Conservation (phyloP, 2,329 filamentous ascomycete species). For the Apiospora pterosperma region DNA sequence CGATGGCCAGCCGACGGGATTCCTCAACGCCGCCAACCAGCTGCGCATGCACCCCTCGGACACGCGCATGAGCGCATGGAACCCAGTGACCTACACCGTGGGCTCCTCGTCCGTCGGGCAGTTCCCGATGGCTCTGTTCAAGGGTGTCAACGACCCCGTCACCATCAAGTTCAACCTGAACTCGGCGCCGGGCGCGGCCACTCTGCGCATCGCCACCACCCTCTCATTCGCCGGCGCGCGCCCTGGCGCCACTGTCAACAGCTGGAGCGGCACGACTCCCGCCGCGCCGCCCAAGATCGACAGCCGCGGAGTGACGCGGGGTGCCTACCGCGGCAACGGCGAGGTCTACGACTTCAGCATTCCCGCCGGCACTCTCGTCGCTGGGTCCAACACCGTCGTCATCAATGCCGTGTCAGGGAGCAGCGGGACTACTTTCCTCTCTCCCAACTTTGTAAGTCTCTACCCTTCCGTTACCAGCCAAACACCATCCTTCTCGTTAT, state of each 20-base stretch:
- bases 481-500: not conserved
- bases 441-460: constrained; percentile 50
- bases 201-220: constrained; percentile 62
- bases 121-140: constrained; percentile 67
- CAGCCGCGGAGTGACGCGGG: constrained; percentile 61
- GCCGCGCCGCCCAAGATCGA: constrained; percentile 59
- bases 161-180: constrained; percentile 58
- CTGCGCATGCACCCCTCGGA: constrained; percentile 68
- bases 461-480: not conserved
- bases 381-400: constrained; percentile 61
- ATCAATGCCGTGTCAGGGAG: constrained; percentile 58
- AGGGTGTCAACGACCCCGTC: constrained; percentile 54
- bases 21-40: constrained; percentile 65
- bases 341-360: constrained; percentile 63
- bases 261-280: constrained; percentile 45
- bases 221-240: constrained; percentile 58
- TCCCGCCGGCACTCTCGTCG: constrained; percentile 54
- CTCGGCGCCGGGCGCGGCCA: constrained; percentile 50
- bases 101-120: constrained; percentile 47
- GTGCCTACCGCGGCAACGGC: constrained; percentile 60
- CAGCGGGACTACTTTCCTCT: constrained; percentile 50
- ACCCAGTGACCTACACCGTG: constrained; percentile 57
- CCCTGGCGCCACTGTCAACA: constrained; percentile 55
- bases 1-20: constrained; percentile 61
- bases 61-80: constrained; percentile 60